Percentiles rank a stretch among this genome's conserved stretches.
phyloP scores from a whole-genome alignment of 1,139 yeast genomes.

The Ogataea hybrid region DNA sequence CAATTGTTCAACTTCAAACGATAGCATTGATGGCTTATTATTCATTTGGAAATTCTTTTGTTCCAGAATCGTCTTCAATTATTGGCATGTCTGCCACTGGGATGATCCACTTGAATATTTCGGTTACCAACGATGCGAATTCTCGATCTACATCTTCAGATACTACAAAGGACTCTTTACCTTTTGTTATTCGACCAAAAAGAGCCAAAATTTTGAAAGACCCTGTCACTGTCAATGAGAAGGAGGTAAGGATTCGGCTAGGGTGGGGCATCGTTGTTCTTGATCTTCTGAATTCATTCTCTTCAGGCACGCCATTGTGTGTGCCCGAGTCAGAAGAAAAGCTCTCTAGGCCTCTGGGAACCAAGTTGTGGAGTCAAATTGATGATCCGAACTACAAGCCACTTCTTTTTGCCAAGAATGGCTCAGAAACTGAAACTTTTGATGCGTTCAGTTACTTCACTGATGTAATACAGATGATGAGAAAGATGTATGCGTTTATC shows the following conservation, averaged over 20 bases:
- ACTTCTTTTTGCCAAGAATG: conserved; percentile 1
- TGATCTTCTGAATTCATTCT: conserved; percentile 24
- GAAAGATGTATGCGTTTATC: conserved; percentile 24
- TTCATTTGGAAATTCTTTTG: conserved; percentile 30
- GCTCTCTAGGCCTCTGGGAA: not conserved
- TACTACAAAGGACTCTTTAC: not conserved
- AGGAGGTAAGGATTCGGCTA: conserved; percentile 29
- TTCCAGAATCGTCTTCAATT: conserved; percentile 34
- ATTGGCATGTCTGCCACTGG: conserved; percentile 24
- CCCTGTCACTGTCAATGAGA: conserved; percentile 29
- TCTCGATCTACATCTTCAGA: not conserved
- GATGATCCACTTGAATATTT: conserved; percentile 21
- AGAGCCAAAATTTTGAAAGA: conserved; percentile 19
- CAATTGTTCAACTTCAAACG: conserved; percentile 29
- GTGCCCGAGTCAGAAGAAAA: conserved; percentile 18
- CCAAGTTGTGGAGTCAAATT: not conserved
- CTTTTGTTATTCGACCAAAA: conserved; percentile 15
- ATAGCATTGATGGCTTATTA: conserved; percentile 32
- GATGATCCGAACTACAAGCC: not conserved
- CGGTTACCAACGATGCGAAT: conserved; percentile 2
- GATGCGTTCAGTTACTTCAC: conserved; percentile 25
- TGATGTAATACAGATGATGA: conserved; percentile 22
- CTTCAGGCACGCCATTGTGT: conserved; percentile 22
- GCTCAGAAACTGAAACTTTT: conserved; percentile 4
- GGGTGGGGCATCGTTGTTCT: conserved; percentile 34